Percentiles rank a stretch among this genome's conserved stretches.
Conservation (phyloP, 1,139 yeast genomes). For the Geotrichum histeridarum region DNA sequence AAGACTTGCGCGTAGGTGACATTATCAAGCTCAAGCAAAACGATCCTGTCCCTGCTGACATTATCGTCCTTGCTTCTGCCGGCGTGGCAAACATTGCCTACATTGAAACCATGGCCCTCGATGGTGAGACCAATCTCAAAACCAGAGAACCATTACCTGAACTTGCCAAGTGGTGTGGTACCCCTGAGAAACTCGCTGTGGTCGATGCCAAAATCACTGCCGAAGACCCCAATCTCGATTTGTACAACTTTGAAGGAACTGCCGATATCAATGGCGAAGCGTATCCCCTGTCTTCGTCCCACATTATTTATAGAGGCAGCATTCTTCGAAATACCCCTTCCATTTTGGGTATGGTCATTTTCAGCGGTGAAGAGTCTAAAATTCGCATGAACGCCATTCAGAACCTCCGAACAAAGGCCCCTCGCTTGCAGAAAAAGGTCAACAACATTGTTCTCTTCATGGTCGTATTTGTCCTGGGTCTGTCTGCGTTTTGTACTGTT, state of each 20-base stretch:
- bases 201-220: slow-evolving; percentile 50
- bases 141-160: slow-evolving; percentile 64
- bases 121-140: slow-evolving; percentile 92
- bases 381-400: slow-evolving; percentile 91
- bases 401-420: slow-evolving; percentile 88
- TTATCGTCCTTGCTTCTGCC: slow-evolving; percentile 62
- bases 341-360: slow-evolving; percentile 73
- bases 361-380: slow-evolving; percentile 94
- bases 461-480: slow-evolving; percentile 71
- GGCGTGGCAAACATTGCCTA: slow-evolving; percentile 68
- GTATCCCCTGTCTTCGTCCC: slow-evolving; percentile 70
- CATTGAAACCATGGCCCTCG: slow-evolving; percentile 94
- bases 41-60: slow-evolving; percentile 93
- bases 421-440: slow-evolving; percentile 77
- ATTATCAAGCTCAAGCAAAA: slow-evolving; percentile 65
- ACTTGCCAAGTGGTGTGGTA: slow-evolving; percentile 46
- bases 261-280: slow-evolving; percentile 37
- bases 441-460: slow-evolving; percentile 79
- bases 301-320: slow-evolving; percentile 83
- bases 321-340: slow-evolving; percentile 74
- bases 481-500: slow-evolving; percentile 78
- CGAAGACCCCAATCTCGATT: slow-evolving; percentile 88
- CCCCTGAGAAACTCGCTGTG: slow-evolving; percentile 49
- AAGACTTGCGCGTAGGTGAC: slow-evolving; percentile 77
- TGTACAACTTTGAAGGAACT: slow-evolving; percentile 88